Conservation (phyloP, 2,329 filamentous ascomycete genomes). For the Clonostachys solani region DNA sequence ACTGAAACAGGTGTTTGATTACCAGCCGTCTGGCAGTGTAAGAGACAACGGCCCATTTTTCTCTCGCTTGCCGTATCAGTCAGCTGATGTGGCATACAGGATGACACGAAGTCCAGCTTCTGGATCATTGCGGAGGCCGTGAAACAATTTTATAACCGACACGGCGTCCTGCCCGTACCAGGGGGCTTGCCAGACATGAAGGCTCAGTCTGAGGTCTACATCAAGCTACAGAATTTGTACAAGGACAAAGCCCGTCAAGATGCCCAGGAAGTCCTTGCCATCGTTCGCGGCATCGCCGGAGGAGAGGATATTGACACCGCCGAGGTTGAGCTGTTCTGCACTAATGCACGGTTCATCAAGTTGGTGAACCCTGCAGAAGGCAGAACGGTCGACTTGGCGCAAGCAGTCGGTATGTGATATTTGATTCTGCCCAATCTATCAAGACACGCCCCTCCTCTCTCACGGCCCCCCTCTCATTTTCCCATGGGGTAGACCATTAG, state of each 20-base stretch:
- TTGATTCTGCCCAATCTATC: neutral
- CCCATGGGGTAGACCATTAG: no score
- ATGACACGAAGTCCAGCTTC: slow-evolving; percentile 58
- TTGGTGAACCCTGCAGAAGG: slow-evolving; percentile 60
- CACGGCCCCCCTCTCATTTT: no score
- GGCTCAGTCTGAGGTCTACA: slow-evolving; percentile 84
- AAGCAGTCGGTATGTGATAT: slow-evolving; percentile 46
- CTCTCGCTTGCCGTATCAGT: slow-evolving; percentile 3
- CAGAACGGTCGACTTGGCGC: slow-evolving; percentile 40
- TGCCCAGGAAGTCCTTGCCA: slow-evolving; percentile 66
- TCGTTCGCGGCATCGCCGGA: slow-evolving; percentile 47
- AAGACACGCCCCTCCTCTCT: neutral
- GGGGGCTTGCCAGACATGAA: slow-evolving; percentile 97
- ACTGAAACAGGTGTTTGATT: slow-evolving; percentile 74
- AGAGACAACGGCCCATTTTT: slow-evolving; percentile 21
- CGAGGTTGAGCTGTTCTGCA: slow-evolving; percentile 90
- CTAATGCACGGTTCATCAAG: slow-evolving; percentile 90
- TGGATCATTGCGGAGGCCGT: slow-evolving; percentile 87
- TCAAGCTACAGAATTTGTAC: slow-evolving; percentile 88
- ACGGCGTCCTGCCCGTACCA: slow-evolving; percentile 74
- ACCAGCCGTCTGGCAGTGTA: slow-evolving; percentile 48
- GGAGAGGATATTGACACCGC: slow-evolving; percentile 56
- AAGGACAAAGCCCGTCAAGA: slow-evolving; percentile 82
- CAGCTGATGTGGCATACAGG: slow-evolving; percentile 17
- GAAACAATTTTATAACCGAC: slow-evolving; percentile 67